Evolutionary conservation across 257 asterid species (phyloP).

Genomic region (Thymus quinquecostatus): DNA sequence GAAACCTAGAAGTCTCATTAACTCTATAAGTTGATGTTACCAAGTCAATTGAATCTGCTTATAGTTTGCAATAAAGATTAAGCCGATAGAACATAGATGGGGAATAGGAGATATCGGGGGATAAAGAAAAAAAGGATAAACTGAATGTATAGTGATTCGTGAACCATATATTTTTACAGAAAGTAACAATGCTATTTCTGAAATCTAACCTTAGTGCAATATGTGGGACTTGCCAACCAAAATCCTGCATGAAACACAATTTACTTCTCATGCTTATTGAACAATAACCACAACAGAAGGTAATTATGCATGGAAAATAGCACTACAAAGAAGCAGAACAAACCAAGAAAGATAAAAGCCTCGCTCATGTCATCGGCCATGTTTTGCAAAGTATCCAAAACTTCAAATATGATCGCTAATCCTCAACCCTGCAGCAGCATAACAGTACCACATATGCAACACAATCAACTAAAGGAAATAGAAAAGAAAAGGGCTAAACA

Average conservation of each 20-base stretch:
- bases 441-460: background rate
- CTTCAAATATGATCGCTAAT: conserved; percentile 69
- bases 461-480: too few species aligned
- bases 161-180: background rate
- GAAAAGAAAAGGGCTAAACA: background rate
- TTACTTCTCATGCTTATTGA: background rate
- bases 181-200: conserved; percentile 5
- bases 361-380: conserved; percentile 27
- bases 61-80: too few species aligned
- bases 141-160: conserved; percentile 1
- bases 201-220: conserved; percentile 72
- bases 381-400: conserved; percentile 62
- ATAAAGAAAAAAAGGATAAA: background rate
- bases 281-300: conserved; percentile 21
- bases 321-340: conserved; percentile 10
- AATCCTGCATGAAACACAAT: conserved; percentile 53
- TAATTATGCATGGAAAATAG: background rate
- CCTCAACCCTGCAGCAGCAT: conserved; percentile 69
- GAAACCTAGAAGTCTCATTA: background rate
- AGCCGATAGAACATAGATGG: background rate
- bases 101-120: conserved; percentile 12
- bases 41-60: too few species aligned
- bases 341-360: conserved; percentile 44
- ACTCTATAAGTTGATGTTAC: background rate
- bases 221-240: conserved; percentile 88